Base-by-base conservation (phyloP, 345 rosid genomes). In the Zanthoxylum bungeanum region DNA sequence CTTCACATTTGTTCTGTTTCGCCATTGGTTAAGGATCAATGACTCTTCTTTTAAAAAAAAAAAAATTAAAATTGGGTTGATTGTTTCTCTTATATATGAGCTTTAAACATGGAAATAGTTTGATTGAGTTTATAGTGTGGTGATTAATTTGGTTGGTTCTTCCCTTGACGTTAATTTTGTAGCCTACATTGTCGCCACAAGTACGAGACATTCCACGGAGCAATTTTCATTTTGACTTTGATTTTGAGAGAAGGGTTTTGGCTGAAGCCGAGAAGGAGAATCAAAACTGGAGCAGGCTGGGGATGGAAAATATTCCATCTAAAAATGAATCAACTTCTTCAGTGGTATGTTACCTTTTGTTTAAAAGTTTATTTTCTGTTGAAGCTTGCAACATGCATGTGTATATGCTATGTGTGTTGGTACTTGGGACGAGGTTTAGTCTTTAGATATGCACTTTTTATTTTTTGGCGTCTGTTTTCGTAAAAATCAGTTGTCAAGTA, bases 171-270 rank as follows among this genome's bases (percentile, higher is more conserved):
- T 30, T 64, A 39, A 46, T 71, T 40, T 79, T 86, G 72, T 76
- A 93, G 97, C 98, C 97, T 64, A 89, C 79, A 66, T 49, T 89
- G 85, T 58, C 77, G 31, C 87, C 88, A 0, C 85, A 81, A 51
- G 66, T 76, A 11, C 85, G 89, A 66, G 97, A 93, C 53, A 77
- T 93, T 84, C 93, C 87, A 0, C 81, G 90, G 58, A 87, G 96
- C 76, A 87, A 80, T 66, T 92, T 92, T 73, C 93, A 90, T 71
- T 90, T 88, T 36, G 89, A 92, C 85, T 92, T 94, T 53, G 85
- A 85, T 4, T 73, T 94, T 53, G 97, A 91, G 79, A 80, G 80
- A 78, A 90, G 83, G 79, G 80, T 87, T 64, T 75, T 90, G 22
- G 89, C 91, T 7, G 97, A 90, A 68, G 87, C 86, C 6, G 93